Base-by-base conservation (phyloP, 768 basidiomycete species). In the Termitomyces sp. region DNA sequence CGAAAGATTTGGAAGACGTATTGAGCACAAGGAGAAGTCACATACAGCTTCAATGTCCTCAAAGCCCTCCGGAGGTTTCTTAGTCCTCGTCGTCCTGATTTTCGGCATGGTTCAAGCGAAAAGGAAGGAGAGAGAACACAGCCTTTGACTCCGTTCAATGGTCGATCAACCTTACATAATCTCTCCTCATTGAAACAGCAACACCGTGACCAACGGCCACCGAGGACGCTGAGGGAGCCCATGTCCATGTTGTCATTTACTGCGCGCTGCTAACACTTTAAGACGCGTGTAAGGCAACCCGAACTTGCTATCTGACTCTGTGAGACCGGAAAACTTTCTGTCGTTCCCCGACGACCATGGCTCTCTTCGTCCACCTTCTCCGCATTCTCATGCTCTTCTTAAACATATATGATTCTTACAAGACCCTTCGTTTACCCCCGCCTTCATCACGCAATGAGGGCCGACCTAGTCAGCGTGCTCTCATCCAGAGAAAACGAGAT, bases 61-160 rank as follows among this genome's bases (percentile, higher is more conserved):
- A 64, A 82, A 98, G 13, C 96, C 96, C 72, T 96, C 94, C 56
- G 96, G 96, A 42, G 95, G 94, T 53, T 83, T 82, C 80, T 94
- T 98, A 3, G 96, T 98, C 65, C 95, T 85, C 44, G 86, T 85
- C 45, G 95, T 98, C 66, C 83, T 84, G 70, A 98, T 95, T 75
- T 90, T 96, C 37, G 95, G 95, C 95, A 98, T 96, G 58, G 66
- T 81, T 57, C 60, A 56, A 58, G 52, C 54, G 49, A 58, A 29
- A 34, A 28, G 48, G 24, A 55, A 6, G 24, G 16, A 2, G 5
- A 33, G 34, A 48, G 34, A 18, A 37, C 18, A 22, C 36, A 31
- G 49, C 36, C 20, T 24, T 31, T 33, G 49, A 26, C 50, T 37
- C 56, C 50, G 55, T 33, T 57, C 33, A 52, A 57, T 47, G 37